Percentiles rank a stretch among this genome's conserved stretches.
Conservation (phyloP, 148 eudicot genomes). For the Chenopodium quinoa region DNA sequence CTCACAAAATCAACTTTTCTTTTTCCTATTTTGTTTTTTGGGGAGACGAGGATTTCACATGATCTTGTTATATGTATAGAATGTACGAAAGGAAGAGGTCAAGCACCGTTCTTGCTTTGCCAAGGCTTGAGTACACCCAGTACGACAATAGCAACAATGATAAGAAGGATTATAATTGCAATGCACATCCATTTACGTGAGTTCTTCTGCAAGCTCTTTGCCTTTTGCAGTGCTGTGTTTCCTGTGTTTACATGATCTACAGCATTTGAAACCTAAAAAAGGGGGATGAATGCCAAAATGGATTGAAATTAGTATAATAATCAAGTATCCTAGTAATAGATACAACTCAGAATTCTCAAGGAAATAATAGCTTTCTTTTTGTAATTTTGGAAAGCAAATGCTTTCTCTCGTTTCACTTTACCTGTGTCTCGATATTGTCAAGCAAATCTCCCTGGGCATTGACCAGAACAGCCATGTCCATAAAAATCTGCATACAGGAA, state of each 20-base stretch:
- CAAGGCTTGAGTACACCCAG: constrained; percentile 87
- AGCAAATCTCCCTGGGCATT: constrained; percentile 97
- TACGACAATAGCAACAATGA: constrained; percentile 50
- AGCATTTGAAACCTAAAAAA: constrained; percentile 62
- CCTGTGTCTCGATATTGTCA: constrained; percentile 92
- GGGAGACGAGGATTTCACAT: neutral
- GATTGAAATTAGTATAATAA: no score
- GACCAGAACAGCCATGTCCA: constrained; percentile 90
- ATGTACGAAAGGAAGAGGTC: constrained; percentile 9
- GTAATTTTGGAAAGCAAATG: neutral
- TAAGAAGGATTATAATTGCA: constrained; percentile 67
- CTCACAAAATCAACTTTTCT: neutral
- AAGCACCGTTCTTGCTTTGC: constrained; percentile 62
- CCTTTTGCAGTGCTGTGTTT: constrained; percentile 64
- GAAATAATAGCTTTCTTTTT: neutral
- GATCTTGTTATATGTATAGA: constrained; percentile 7
- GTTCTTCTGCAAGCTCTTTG: constrained; percentile 72
- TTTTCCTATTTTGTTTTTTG: neutral
- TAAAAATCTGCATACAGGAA: constrained; percentile 55
- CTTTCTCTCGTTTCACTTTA: constrained; percentile 17
- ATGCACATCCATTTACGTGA: constrained; percentile 92
- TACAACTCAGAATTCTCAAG: neutral
- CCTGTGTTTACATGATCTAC: constrained; percentile 87
- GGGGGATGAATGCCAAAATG: neutral
- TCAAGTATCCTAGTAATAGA: neutral